Percentiles rank a stretch among this genome's conserved stretches.
These are phyloP conservation scores for Mortierella sp. DNA, from an alignment of 371 early-diverging fungal species.

Conservation along the genomic window DNA sequence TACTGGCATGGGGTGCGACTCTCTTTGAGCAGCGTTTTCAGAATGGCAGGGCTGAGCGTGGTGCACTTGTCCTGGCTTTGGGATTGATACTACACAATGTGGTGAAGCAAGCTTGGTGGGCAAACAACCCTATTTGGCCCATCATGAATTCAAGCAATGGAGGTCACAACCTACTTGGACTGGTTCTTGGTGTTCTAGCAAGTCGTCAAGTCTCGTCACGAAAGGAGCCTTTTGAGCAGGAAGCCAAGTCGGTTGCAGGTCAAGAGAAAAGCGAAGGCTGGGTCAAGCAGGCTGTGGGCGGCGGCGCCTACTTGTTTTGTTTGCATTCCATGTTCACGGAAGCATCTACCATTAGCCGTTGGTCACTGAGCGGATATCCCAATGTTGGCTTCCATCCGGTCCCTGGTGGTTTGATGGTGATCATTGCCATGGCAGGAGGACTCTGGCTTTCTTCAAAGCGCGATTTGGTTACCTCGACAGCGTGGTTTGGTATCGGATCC, in stretches of 20 bases:
- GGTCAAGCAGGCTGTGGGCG: conserved; percentile 66
- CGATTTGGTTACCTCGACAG: conserved; percentile 62
- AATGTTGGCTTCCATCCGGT: conserved; percentile 79
- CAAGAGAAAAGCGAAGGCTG: conserved; percentile 56
- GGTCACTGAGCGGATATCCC: conserved; percentile 82
- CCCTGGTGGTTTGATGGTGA: conserved; percentile 77
- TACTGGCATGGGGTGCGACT: conserved; percentile 68
- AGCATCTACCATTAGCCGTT: conserved; percentile 78
- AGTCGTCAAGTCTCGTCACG: conserved; percentile 64
- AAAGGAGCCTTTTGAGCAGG: conserved; percentile 42
- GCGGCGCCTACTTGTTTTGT: conserved; percentile 75
- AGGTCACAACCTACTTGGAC: conserved; percentile 73
- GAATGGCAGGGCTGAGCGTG: conserved; percentile 68
- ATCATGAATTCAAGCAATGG: conserved; percentile 80
- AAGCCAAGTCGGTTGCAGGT: conserved; percentile 10
- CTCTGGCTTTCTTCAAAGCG: conserved; percentile 67
- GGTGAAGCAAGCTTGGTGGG: conserved; percentile 79
- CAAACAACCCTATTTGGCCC: conserved; percentile 86
- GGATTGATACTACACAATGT: conserved; percentile 76
- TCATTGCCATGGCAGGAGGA: conserved; percentile 68
- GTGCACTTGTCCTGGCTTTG: conserved; percentile 71
- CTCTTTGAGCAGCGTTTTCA: conserved; percentile 67
- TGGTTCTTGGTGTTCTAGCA: conserved; percentile 70
- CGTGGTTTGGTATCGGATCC: conserved; percentile 70
- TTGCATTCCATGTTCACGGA: conserved; percentile 82